phyloP scores from a whole-genome alignment of 1,284 basidiomycete genomes.

The Takashimella koratensis region DNA sequence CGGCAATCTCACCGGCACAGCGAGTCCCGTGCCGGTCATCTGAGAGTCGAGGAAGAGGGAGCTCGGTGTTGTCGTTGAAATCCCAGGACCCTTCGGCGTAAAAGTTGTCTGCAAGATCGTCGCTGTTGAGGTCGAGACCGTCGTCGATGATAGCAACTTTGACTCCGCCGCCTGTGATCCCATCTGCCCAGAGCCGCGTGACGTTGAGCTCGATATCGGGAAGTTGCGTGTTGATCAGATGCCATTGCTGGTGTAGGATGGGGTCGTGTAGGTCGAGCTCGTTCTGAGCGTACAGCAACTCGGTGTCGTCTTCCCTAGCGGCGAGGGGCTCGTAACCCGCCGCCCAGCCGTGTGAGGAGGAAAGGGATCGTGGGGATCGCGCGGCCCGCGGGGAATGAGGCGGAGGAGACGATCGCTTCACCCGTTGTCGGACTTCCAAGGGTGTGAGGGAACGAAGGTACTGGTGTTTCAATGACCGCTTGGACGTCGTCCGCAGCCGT shows the following conservation, averaged over 20 bases:
- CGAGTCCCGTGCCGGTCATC: constrained; percentile 98
- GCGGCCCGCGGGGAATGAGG: constrained; percentile 28
- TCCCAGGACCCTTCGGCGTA: constrained; percentile 89
- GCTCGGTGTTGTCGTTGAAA: constrained; percentile 86
- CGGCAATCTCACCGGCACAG: constrained; percentile 97
- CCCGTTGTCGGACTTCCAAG: constrained; percentile 18
- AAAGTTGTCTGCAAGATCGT: constrained; percentile 84
- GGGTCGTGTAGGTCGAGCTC: constrained; percentile 76
- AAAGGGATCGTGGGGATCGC: constrained; percentile 33
- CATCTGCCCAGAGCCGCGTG: constrained; percentile 61
- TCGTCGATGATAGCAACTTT: constrained; percentile 92
- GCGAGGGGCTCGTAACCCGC: neutral
- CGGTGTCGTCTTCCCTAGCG: constrained; percentile 53
- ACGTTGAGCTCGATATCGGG: constrained; percentile 55
- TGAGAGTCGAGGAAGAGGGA: constrained; percentile 80
- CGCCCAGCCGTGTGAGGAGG: neutral
- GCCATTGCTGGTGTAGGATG: constrained; percentile 86
- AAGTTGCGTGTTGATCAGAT: constrained; percentile 54
- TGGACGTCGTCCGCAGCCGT: constrained; percentile 3
- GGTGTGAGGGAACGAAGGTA: constrained; percentile 24
- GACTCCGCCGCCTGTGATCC: constrained; percentile 79
- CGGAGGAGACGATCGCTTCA: constrained; percentile 56
- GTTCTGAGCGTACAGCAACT: constrained; percentile 49
- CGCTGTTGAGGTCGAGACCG: constrained; percentile 84
- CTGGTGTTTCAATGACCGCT: neutral